Evolutionary conservation across 495 filamentous ascomycete genomes (phyloP).

Genomic region (Aspergillus mulundensis): DNA sequence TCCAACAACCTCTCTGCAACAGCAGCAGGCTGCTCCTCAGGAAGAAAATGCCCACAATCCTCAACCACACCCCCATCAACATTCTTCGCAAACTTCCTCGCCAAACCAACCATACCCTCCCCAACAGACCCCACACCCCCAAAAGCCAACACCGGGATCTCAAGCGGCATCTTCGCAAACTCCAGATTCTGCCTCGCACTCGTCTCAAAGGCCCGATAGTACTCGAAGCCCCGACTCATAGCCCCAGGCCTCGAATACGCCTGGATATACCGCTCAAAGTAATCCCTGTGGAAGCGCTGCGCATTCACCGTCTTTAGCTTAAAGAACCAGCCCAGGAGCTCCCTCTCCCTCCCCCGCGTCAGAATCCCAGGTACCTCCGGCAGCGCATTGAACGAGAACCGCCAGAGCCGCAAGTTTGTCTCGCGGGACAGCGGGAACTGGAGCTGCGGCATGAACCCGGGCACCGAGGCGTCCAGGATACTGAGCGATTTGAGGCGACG

Average conservation of each 20-base stretch:
- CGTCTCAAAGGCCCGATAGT: slow-evolving; percentile 25
- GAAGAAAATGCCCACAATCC: slow-evolving; percentile 26
- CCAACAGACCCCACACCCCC: slow-evolving; percentile 24
- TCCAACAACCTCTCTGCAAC: slow-evolving; percentile 7
- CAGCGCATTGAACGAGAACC: slow-evolving; percentile 28
- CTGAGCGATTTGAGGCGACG: slow-evolving; percentile 22
- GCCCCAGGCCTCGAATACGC: slow-evolving; percentile 24
- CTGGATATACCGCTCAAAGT: slow-evolving; percentile 21
- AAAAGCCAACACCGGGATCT: slow-evolving; percentile 23
- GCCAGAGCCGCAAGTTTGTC: slow-evolving; percentile 26
- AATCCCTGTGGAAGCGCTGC: background rate
- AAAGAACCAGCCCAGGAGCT: no score
- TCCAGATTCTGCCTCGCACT: slow-evolving; percentile 26
- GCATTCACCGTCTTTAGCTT: no score
- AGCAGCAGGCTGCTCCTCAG: slow-evolving; percentile 24
- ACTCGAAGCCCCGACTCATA: slow-evolving; percentile 30
- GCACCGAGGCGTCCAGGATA: slow-evolving; percentile 25
- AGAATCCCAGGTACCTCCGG: slow-evolving; percentile 23
- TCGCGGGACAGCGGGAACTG: slow-evolving; percentile 17
- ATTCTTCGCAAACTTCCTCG: slow-evolving; percentile 17
- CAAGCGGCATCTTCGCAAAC: slow-evolving; percentile 20
- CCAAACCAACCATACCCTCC: slow-evolving; percentile 17
- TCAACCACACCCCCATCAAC: slow-evolving; percentile 23
- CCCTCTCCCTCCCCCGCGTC: no score
- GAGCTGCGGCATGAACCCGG: slow-evolving; percentile 18